Evolutionary conservation across 2,329 filamentous ascomycete genomes (phyloP).

Genomic region (Coniochaeta sp.): DNA sequence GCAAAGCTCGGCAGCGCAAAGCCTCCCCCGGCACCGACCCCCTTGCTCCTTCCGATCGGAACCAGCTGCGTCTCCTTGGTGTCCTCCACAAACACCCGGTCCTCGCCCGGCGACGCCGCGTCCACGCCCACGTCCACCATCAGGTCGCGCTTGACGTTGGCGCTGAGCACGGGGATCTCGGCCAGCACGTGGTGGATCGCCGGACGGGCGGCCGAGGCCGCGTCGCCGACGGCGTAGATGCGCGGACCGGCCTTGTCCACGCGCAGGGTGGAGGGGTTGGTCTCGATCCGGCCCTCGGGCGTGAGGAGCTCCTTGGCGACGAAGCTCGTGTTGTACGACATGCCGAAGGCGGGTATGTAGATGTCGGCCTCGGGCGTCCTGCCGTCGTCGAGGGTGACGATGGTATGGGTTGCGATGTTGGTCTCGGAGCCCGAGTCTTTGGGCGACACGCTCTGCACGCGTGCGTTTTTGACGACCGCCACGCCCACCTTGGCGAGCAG

Average conservation of each 20-base stretch:
- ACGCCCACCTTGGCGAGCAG: conserved; percentile 38
- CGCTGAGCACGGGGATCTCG: conserved; percentile 33
- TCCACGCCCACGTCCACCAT: conserved; percentile 23
- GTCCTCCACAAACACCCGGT: conserved; percentile 33
- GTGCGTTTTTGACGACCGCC: conserved; percentile 30
- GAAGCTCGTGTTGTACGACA: conserved; percentile 12
- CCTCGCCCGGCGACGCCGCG: conserved; percentile 10
- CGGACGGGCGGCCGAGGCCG: conserved; percentile 27
- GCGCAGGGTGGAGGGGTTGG: conserved; percentile 26
- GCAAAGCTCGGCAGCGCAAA: conserved; percentile 33
- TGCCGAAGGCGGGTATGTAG: conserved; percentile 39
- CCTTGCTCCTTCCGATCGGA: conserved; percentile 35
- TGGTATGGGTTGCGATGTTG: not conserved
- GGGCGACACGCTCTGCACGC: conserved; percentile 26
- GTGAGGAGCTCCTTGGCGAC: conserved; percentile 8
- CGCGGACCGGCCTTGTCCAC: conserved; percentile 18
- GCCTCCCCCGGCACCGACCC: conserved; percentile 36
- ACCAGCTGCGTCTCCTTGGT: conserved; percentile 37
- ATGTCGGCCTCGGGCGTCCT: conserved; percentile 32
- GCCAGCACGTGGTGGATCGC: conserved; percentile 33
- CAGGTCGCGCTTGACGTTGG: conserved; percentile 43
- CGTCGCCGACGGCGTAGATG: conserved; percentile 41
- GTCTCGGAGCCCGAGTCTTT: conserved; percentile 12
- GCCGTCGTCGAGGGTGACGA: conserved; percentile 27
- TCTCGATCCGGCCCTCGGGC: conserved; percentile 28